Evolutionary conservation across 1,284 basidiomycete species (phyloP).

Genomic region (Ustilago xerochloae): DNA sequence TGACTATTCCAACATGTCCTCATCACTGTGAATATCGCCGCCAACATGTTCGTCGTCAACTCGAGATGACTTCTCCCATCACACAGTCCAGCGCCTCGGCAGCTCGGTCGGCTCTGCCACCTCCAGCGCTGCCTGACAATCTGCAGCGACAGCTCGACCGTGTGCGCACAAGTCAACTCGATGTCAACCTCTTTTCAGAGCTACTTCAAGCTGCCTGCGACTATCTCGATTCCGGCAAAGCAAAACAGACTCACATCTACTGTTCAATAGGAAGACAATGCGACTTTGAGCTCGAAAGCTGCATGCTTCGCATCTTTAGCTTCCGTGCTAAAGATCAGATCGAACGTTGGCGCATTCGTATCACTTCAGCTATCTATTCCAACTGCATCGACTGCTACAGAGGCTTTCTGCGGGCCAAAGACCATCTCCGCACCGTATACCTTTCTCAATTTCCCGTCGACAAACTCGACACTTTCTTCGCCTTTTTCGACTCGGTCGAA

Average conservation of each 20-base stretch:
- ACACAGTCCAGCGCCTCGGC: conserved; percentile 6
- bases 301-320: conserved; percentile 56
- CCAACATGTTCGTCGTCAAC: conserved; percentile 7
- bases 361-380: conserved; percentile 38
- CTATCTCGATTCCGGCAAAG: conserved; percentile 34
- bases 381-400: conserved; percentile 58
- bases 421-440: conserved; percentile 31
- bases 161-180: conserved; percentile 21
- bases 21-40: not conserved
- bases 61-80: conserved; percentile 9
- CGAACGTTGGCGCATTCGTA: conserved; percentile 38
- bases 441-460: conserved; percentile 37
- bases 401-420: conserved; percentile 43
- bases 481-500: conserved; percentile 49
- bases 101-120: conserved; percentile 20
- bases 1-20: not conserved
- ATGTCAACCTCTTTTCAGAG: conserved; percentile 39
- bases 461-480: conserved; percentile 48
- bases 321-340: conserved; percentile 47
- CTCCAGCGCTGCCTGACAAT: conserved; percentile 20
- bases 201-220: conserved; percentile 42
- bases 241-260: conserved; percentile 37
- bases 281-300: conserved; percentile 54
- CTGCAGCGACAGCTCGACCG: conserved; percentile 25
- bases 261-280: conserved; percentile 37